A percentile compares a stretch with the other conserved stretches of the same genome.
Evolutionary conservation across 495 filamentous ascomycete genomes (phyloP).

Genomic region (Lophiostoma macrostomum): DNA sequence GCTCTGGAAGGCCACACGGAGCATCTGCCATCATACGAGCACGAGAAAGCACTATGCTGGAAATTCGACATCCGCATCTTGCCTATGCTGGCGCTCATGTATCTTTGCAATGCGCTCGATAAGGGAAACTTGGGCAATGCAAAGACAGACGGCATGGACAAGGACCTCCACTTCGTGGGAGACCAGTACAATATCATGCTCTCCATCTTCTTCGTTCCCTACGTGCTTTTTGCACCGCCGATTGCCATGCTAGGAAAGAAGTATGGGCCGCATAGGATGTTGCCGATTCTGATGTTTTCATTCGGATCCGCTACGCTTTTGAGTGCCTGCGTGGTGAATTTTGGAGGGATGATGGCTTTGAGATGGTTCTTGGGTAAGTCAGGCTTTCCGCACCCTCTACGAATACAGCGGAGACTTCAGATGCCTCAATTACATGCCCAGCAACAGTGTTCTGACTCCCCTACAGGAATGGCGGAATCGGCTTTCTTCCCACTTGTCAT

Average conservation of each 20-base stretch:
- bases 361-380: constrained; percentile 34
- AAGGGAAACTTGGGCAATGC: constrained; percentile 54
- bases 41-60: constrained; percentile 32
- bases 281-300: constrained; percentile 65
- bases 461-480: constrained; percentile 62
- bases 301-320: constrained; percentile 62
- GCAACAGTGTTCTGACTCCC: constrained; percentile 1
- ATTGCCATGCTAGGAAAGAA: constrained; percentile 68
- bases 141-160: constrained; percentile 58
- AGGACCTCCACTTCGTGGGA: constrained; percentile 48
- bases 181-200: constrained; percentile 71
- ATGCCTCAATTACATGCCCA: neutral
- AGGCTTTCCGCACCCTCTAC: no score
- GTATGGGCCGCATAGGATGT: constrained; percentile 59
- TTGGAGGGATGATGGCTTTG: constrained; percentile 61
- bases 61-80: constrained; percentile 44
- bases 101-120: constrained; percentile 44
- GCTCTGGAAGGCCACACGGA: constrained; percentile 13
- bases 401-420: constrained; percentile 10
- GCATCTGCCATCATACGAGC: constrained; percentile 31
- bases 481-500: constrained; percentile 71
- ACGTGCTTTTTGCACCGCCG: constrained; percentile 65
- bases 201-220: constrained; percentile 75
- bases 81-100: constrained; percentile 44
- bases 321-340: constrained; percentile 56